Base-by-base conservation (phyloP, 73 alveolate genomes). In the Symbiodinium pilosum region DNA sequence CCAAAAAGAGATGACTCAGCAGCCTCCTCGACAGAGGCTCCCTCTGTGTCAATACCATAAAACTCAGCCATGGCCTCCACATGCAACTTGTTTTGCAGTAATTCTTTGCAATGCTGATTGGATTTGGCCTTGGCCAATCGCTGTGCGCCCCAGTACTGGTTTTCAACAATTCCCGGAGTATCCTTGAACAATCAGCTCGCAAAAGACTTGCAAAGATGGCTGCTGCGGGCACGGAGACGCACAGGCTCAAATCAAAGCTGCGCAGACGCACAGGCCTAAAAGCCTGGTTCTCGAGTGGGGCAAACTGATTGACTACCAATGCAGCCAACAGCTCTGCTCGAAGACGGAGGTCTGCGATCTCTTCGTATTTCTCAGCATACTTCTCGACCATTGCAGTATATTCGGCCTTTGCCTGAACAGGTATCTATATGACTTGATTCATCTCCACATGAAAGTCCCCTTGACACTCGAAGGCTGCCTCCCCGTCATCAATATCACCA, bases 131-230 rank as follows among this genome's bases (percentile, higher is more conserved):
- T 89, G 44, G 75, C 77, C 51, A 89, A 42, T 47, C 95, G 86
- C 83, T 89, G 87, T 14, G 95, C 95, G 40, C 95, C 95, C 95
- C 95, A 89, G 73, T 68, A 89, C 73, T 89, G 95, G 87, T 89
- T 89, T 73, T 89, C 95, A 3, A 18, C 87, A n/a, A 89, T 68
- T n/a, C 95, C 95, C 9, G 95, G 95, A 20, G 75, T 84, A 64
- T 89, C 95, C 85, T 73, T 73, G 59, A 14, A 6, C 59, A 47
- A 47, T n/a, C n/a, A n/a, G n/a, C n/a, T n/a, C n/a, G n/a, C n/a
- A n/a, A n/a, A n/a, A n/a, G n/a, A n/a, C n/a, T n/a, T n/a, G n/a
- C n/a, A n/a, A n/a, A n/a, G n/a, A n/a, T n/a, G n/a, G n/a, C n/a
- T n/a, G n/a, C n/a, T n/a, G n/a, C n/a, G n/a, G n/a, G n/a, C n/a